Evolutionary conservation across 345 rosid genomes (phyloP).

Genomic region (Linum usitatissimum): DNA sequence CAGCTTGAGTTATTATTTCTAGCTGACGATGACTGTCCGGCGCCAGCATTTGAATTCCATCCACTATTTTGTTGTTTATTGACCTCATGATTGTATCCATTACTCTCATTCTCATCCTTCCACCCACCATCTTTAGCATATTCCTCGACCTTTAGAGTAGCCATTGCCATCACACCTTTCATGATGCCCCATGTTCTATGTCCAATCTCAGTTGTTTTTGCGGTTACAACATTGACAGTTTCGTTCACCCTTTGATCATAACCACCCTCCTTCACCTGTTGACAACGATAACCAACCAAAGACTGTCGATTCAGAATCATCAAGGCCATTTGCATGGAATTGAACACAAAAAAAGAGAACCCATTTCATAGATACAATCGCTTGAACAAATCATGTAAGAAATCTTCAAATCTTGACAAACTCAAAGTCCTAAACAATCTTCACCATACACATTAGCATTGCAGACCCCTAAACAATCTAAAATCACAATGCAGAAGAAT

Average conservation of each 20-base stretch:
- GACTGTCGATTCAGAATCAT: neutral
- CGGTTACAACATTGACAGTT: constrained; percentile 77
- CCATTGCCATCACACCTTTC: constrained; percentile 92
- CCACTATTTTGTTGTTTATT: constrained; percentile 40
- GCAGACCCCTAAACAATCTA: neutral
- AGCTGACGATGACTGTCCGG: constrained; percentile 45
- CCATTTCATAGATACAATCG: neutral
- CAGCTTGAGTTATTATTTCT: constrained; percentile 30
- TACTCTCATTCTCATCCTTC: constrained; percentile 33
- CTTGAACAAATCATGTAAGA: neutral
- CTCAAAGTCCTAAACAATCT: no score
- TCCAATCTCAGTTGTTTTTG: constrained; percentile 85
- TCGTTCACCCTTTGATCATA: constrained; percentile 83
- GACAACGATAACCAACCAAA: constrained; percentile 6
- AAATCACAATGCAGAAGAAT: neutral
- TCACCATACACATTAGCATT: neutral
- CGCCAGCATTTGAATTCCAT: constrained; percentile 49
- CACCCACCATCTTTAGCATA: constrained; percentile 62
- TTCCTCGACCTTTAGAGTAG: constrained; percentile 85
- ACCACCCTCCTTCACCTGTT: constrained; percentile 86
- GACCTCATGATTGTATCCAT: constrained; percentile 51
- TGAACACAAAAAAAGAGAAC: neutral
- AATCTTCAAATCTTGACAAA: no score
- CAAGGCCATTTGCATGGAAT: neutral
- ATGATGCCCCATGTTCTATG: constrained; percentile 97